Percentiles rank a stretch among this genome's conserved stretches.
Conservation (phyloP, 371 early-diverging fungal genomes). For the Funneliformis caledonium region DNA sequence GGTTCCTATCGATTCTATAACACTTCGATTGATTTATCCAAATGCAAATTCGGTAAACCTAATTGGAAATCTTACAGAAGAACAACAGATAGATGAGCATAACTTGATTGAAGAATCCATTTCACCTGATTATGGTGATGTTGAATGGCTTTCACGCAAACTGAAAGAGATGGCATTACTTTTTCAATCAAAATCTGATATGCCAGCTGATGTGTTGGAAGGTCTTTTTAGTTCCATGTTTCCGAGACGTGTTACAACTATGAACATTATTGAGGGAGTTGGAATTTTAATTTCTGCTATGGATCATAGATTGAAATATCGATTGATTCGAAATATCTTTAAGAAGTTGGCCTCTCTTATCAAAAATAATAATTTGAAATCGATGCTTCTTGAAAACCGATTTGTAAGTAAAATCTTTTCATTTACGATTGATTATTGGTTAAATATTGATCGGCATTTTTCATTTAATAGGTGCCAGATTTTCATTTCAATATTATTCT, state of each 20-base stretch:
- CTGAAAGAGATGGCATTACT: slow-evolving; percentile 18
- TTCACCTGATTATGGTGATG: not conserved
- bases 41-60: not conserved
- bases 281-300: slow-evolving; percentile 20
- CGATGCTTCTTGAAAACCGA: not conserved
- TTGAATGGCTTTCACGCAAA: slow-evolving; percentile 17
- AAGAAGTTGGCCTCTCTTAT: not conserved
- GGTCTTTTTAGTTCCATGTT: slow-evolving; percentile 10
- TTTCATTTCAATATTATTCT: not conserved
- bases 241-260: slow-evolving; percentile 4
- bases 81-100: not conserved
- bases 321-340: not conserved
- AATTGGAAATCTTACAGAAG: not conserved
- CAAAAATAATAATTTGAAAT: slow-evolving; percentile 3
- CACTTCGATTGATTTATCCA: slow-evolving; percentile 9
- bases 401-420: not conserved
- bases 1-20: slow-evolving; percentile 8
- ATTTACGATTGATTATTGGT: not conserved
- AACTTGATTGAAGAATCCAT: not conserved
- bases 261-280: slow-evolving; percentile 9
- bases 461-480: not conserved
- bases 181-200: slow-evolving; percentile 19
- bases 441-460: not conserved
- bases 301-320: slow-evolving; percentile 8
- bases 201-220: slow-evolving; percentile 16